Conservation (phyloP, 169 alveolate species). For the Plasmodium vivax region DNA sequence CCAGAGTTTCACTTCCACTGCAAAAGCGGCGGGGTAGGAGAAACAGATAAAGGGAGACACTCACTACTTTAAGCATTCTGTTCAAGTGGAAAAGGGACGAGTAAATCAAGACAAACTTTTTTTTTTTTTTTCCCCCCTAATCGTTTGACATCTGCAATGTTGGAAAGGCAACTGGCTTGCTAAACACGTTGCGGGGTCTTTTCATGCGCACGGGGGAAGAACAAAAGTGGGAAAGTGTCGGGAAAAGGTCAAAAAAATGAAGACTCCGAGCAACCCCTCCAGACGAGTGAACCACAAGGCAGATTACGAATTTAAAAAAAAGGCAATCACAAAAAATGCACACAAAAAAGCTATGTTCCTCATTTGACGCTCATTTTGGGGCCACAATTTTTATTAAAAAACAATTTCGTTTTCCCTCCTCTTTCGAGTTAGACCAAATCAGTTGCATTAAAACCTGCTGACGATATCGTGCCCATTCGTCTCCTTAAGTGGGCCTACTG, state of each 20-base stretch:
- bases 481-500: neutral
- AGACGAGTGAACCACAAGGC: neutral
- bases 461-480: neutral
- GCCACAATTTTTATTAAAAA: neutral
- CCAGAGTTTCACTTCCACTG: neutral
- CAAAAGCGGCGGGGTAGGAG: neutral
- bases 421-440: neutral
- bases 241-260: neutral
- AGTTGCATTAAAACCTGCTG: neutral
- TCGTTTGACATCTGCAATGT: neutral
- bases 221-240: neutral
- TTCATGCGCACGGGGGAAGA: neutral
- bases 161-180: neutral
- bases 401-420: neutral
- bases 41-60: neutral
- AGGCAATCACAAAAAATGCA: neutral
- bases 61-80: neutral
- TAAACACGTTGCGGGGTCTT: neutral
- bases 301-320: neutral
- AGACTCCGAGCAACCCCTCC: neutral
- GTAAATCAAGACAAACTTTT: neutral
- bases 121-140: neutral
- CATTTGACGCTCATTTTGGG: neutral
- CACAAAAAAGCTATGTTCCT: neutral
- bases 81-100: neutral